Evolutionary conservation across 768 basidiomycete genomes (phyloP), one percentile per base, ranked within the genome.

Genomic region (Macrolepiota dolichaula): DNA sequence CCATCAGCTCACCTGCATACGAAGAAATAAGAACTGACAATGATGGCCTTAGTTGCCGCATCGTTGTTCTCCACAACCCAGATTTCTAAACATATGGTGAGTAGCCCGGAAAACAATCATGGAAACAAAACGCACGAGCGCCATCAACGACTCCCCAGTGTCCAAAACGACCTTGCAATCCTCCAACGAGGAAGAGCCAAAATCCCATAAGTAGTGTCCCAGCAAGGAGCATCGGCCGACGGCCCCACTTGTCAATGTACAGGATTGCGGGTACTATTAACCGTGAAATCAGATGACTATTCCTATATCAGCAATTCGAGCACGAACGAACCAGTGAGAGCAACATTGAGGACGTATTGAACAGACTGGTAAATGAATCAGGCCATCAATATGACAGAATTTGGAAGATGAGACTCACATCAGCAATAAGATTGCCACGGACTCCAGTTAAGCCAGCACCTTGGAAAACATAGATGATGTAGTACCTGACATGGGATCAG

Each of bases 201-300:
- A 87, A 85, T 52, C 86, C 86, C 91, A 92, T 90, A 59, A 84
- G 69, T 2, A 84, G 71, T 2, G 85, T 83, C 29, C 87, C 90
- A 53, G 73, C 73, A 59, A 92, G 76, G 1, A 92, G 76, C 79
- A 92, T 87, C 6, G 90, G 89, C 19, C 89, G 81, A 42, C 90
- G 87, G 61, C 91, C 91, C 87, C 88, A 91, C 72, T 77, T 80
- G 71, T 92, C 91, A 66, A 91, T 89, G 74, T 84, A 90, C 67
- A 80, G 74, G 64, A 81, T 81, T 6, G 80, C 80, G 25, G 80
- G 80, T 29, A 81, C 74, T 66, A 77, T 77, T 65, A 76, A 68
- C 19, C 49, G 69, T 40, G n/a, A 32, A 15, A 35, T 52, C 15
- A 46, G 81, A 10, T 11, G 35, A 22, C 19, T 22, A 17, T 79